Evolutionary conservation across 163 green algal species (phyloP), one percentile per base, ranked within the genome.

Genomic region (Scenedesmus sp.): DNA sequence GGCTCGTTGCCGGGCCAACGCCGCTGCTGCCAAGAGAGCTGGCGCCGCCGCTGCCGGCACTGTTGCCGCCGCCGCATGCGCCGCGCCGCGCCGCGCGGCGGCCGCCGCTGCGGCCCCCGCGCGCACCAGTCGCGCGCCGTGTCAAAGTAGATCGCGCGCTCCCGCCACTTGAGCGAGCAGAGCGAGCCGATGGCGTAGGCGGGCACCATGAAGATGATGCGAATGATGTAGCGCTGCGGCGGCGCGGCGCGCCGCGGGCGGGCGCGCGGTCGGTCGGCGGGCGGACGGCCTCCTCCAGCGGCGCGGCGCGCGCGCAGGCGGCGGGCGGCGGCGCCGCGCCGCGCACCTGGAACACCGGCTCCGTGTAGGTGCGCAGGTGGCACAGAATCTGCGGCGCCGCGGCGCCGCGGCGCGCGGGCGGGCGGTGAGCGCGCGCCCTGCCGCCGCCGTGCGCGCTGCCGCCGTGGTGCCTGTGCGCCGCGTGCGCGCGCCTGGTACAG

Each of bases 141-240:
- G 67, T 95, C 91, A 75, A 97, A 95, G 63, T 96, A 98, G 11
- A 99, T 93, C 14, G 93, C 89, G 2, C 89, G 67, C 18, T 94
- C 42, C 1, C 82, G 78, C 29, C 93, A 86, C 2, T 94, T 56
- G 4, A 99, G 88, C 7, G 94, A 96, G 0, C 93, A 84, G 50
- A 93, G 96, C 10, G 92, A 98, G 33, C 87, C 90, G 4, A 96
- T 73, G 14, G 93, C 87, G 78, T 98, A 99, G n/a, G 98, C 90
- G 7, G 96, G 96, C 11, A 99, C 95, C 90, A 98, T 97, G 77
- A 98, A 98, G 20, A 99, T 95, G 77, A 99, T 97, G 39, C 96
- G 91, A 56, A 99, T 93, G 73, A 99, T 99, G 87, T 97, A 98
- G 20, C 96, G 85, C 92, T 99, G 92, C 70, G 50, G 45, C n/a